These are phyloP conservation scores for Coelastrella sp. DNA, from an alignment of 139 green algal genomes.

Conservation along the genomic window DNA sequence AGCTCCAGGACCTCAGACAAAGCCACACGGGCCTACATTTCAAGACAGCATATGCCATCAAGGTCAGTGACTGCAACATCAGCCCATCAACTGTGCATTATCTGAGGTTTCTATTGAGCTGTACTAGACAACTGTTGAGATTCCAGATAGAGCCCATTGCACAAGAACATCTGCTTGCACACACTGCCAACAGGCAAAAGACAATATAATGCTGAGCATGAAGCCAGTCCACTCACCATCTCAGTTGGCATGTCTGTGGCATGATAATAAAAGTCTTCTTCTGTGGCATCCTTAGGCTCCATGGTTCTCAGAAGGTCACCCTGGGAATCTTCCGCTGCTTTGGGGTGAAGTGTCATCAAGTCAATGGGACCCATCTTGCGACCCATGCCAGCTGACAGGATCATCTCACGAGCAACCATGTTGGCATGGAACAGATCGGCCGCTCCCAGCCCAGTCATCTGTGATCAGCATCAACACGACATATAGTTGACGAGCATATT, in stretches of 20 bases:
- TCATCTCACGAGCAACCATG: conserved; percentile 89
- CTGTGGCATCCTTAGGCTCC: conserved; percentile 29
- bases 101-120: too few relatives aligned
- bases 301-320: conserved; percentile 48
- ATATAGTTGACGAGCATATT: neutral
- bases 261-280: conserved; percentile 59
- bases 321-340: conserved; percentile 3
- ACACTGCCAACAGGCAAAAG: neutral
- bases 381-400: conserved; percentile 72
- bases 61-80: too few relatives aligned
- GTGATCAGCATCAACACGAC: neutral
- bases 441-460: conserved; percentile 60
- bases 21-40: conserved; percentile 60
- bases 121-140: too few relatives aligned
- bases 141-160: too few relatives aligned
- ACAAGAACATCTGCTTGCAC: neutral
- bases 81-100: too few relatives aligned
- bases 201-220: too few relatives aligned
- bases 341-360: conserved; percentile 37
- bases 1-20: conserved; percentile 77
- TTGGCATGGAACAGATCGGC: conserved; percentile 77
- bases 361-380: conserved; percentile 44
- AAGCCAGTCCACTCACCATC: conserved; percentile 43
- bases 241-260: conserved; percentile 61
- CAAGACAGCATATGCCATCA: too few relatives aligned